Evolutionary conservation across 352 stramenopile genomes (phyloP).

Genomic region (Phytophthora parvispora): DNA sequence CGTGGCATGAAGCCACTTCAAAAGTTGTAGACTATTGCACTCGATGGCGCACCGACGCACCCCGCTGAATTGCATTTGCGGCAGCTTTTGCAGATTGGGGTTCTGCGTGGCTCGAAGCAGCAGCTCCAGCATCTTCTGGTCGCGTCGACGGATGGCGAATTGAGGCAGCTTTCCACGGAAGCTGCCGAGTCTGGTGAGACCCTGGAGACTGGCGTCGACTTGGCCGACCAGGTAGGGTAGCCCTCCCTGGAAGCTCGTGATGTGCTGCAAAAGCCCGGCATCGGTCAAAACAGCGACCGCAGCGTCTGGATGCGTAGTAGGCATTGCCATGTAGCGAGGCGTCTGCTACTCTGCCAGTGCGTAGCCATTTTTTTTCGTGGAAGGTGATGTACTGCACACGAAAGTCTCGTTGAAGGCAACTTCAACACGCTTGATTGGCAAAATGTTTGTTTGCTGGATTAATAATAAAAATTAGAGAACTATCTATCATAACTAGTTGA

Average conservation of each 20-base stretch:
- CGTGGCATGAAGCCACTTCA: slow-evolving; percentile 39
- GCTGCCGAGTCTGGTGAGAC: slow-evolving; percentile 15
- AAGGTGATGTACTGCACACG: slow-evolving; percentile 2
- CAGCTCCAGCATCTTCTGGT: slow-evolving; percentile 29
- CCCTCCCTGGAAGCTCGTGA: slow-evolving; percentile 32
- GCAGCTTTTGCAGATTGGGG: slow-evolving; percentile 6
- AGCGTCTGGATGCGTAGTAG: neutral
- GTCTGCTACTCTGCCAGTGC: neutral
- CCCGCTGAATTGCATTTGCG: slow-evolving; percentile 33
- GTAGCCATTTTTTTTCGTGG: no score
- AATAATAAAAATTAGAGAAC: neutral
- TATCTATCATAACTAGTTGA: slow-evolving; percentile 13
- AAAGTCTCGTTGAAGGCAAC: slow-evolving; percentile 7
- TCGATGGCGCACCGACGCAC: slow-evolving; percentile 37
- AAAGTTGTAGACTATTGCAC: slow-evolving; percentile 33
- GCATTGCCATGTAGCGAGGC: slow-evolving; percentile 5
- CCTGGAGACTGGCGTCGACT: slow-evolving; percentile 25
- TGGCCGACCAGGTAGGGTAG: slow-evolving; percentile 33
- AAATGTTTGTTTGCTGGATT: slow-evolving; percentile 5
- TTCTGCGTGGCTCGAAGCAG: slow-evolving; percentile 14
- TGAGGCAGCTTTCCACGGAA: slow-evolving; percentile 37
- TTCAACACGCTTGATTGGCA: slow-evolving; percentile 1
- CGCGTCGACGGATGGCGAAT: slow-evolving; percentile 33
- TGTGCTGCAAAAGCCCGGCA: slow-evolving; percentile 23
- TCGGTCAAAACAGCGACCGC: slow-evolving; percentile 34